A percentile compares a stretch with the other conserved stretches of the same genome.
Evolutionary conservation across 2,329 filamentous ascomycete species (phyloP).

Genomic region (Aciculosporium take): DNA sequence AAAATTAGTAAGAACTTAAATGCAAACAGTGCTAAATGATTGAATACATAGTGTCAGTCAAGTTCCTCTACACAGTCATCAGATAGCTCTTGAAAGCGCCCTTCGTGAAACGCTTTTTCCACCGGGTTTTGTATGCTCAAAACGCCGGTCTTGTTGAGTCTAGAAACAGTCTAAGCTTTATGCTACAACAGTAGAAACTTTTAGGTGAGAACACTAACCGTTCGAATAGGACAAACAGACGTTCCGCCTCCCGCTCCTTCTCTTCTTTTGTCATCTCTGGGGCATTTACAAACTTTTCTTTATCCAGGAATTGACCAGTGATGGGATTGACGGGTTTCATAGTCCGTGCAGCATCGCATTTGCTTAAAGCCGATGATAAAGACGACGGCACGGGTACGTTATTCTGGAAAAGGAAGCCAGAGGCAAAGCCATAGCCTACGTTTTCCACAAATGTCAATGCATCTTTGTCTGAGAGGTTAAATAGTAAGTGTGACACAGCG

Average conservation of each 20-base stretch:
- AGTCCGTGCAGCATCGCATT: slow-evolving; percentile 14
- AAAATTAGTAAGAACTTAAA: too few relatives aligned
- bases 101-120: slow-evolving; percentile 51
- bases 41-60: too few relatives aligned
- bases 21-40: too few relatives aligned
- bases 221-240: slow-evolving; percentile 81
- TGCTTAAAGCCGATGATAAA: slow-evolving; percentile 34
- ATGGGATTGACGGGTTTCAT: slow-evolving; percentile 57
- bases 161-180: slow-evolving; percentile 11
- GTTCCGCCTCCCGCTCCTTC: slow-evolving; percentile 82
- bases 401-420: slow-evolving; percentile 75
- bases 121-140: slow-evolving; percentile 70
- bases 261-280: slow-evolving; percentile 81
- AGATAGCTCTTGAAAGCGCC: slow-evolving; percentile 53
- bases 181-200: slow-evolving; percentile 8
- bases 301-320: slow-evolving; percentile 68
- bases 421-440: slow-evolving; percentile 87
- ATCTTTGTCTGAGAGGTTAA: slow-evolving; percentile 73
- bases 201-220: slow-evolving; percentile 31
- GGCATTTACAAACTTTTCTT: slow-evolving; percentile 42
- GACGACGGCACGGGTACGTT: slow-evolving; percentile 63
- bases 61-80: slow-evolving; percentile 36
- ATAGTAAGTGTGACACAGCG: slow-evolving; percentile 65
- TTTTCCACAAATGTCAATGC: slow-evolving; percentile 72
- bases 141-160: slow-evolving; percentile 59